Base-by-base conservation (phyloP, 805 yeast genomes). In the Hanseniaspora jakobsenii region DNA sequence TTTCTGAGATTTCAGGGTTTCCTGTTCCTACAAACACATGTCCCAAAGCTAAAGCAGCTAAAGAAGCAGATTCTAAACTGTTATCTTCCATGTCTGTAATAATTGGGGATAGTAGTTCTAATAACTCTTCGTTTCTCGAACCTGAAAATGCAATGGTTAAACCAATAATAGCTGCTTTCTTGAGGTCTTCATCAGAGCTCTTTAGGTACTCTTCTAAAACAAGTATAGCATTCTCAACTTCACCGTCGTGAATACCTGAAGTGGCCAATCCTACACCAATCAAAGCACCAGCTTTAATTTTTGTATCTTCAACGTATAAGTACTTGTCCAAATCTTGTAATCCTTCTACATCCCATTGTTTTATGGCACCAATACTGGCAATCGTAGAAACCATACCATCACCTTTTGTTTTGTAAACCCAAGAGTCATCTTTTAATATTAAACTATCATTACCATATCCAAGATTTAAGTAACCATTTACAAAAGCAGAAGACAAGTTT, bases 61-160 rank as follows among this genome's bases (percentile, higher is more conserved):
- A 66, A 3, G 89, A 73, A 22, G 91, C 76, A 17, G 81, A 72
- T 62, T 89, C 95, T 70, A 36, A 73, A 13, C 76, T 76, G 10
- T 79, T 66, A 57, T 89, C 95, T 6, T 87, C 75, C 22, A 32
- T 35, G 12, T 37, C 40, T 28, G 40, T 37, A 8, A 91, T 81
- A 35, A 89, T 64, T 9, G 97, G 95, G 50, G 81, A 66, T 48
- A 91, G 68, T 49, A 87, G 66, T 48, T 77, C 79, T 55, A 81
- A 67, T 21, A 91, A 77, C 50, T 82, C 94, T 55, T 79, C 86
- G 55, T 91, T 81, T 50, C 83, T 78, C 27, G 95, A 81, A 6
- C 98, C 98, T 3, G 97, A 89, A 63, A 83, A 91, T 1, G 97
- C 89, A 53, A 91, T 73, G 38, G 97, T 96, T 47, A 91, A 69